Percentiles rank a stretch among this genome's conserved stretches.
These are phyloP conservation scores for Solanum chacoense DNA, from an alignment of 305 asterid species.

Conservation along the genomic window DNA sequence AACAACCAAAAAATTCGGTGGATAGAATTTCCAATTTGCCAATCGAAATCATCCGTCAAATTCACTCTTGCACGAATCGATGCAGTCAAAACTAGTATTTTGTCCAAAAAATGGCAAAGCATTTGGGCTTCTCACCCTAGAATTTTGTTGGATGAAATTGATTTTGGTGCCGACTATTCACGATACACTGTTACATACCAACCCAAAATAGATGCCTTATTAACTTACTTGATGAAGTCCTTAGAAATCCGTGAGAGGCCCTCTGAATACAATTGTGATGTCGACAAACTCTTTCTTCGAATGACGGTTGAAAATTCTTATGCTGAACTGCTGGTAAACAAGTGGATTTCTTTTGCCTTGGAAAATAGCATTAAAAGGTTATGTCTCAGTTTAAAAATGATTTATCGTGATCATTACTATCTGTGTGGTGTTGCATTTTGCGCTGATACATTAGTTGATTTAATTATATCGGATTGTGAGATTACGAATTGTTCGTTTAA, in stretches of 20 bases:
- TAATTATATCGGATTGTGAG: background rate
- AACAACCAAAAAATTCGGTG: background rate
- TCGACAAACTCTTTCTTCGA: background rate
- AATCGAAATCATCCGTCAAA: background rate
- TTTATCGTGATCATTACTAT: background rate
- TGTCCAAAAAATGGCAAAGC: background rate
- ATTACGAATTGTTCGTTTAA: background rate
- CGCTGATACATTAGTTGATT: background rate
- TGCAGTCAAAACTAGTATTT: background rate
- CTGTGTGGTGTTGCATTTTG: background rate
- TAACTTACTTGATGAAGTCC: background rate
- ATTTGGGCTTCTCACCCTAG: background rate
- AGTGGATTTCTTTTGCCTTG: background rate
- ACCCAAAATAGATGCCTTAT: background rate
- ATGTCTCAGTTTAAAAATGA: background rate
- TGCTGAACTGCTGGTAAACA: background rate
- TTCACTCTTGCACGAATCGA: background rate
- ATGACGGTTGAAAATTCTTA: background rate
- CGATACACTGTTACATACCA: background rate
- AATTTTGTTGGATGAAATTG: background rate
- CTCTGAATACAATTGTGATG: background rate
- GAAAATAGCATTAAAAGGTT: background rate
- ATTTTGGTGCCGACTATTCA: background rate
- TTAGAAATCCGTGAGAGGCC: background rate
- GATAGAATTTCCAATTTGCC: background rate